These are phyloP conservation scores for Starmerella asiatica DNA, from an alignment of 805 yeast genomes.

Conservation along the genomic window DNA sequence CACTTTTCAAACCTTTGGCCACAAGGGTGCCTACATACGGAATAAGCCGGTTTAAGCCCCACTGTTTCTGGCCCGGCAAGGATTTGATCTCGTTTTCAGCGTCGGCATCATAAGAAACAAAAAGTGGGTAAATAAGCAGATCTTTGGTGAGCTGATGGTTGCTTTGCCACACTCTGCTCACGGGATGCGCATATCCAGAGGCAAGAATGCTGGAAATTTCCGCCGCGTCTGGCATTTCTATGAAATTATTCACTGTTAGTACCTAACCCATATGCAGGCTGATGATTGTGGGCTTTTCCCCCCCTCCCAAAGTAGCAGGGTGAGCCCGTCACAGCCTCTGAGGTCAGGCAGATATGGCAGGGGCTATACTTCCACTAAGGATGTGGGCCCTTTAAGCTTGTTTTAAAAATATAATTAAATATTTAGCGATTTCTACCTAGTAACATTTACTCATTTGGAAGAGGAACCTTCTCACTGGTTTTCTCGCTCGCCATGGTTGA, in stretches of 20 bases:
- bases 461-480: too few relatives aligned
- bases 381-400: too few relatives aligned
- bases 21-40: conserved; percentile 61
- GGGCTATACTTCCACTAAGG: too few relatives aligned
- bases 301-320: too few relatives aligned
- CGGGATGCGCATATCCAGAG: conserved; percentile 89
- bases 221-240: conserved; percentile 16
- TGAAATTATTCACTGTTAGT: too few relatives aligned
- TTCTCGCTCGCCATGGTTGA: neutral
- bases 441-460: too few relatives aligned
- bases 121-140: conserved; percentile 87
- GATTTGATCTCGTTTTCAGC: conserved; percentile 64
- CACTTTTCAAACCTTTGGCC: conserved; percentile 69
- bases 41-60: conserved; percentile 66
- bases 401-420: too few relatives aligned
- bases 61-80: conserved; percentile 76
- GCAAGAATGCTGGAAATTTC: conserved; percentile 63
- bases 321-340: too few relatives aligned
- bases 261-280: too few relatives aligned
- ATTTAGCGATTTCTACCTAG: too few relatives aligned
- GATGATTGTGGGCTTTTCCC: too few relatives aligned
- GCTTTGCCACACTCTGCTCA: conserved; percentile 81
- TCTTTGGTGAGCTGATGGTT: conserved; percentile 70
- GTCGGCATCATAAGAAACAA: conserved; percentile 66
- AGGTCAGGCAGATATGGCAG: too few relatives aligned